Conservation (phyloP, 768 basidiomycete species). For the Sarcodon sp. region DNA sequence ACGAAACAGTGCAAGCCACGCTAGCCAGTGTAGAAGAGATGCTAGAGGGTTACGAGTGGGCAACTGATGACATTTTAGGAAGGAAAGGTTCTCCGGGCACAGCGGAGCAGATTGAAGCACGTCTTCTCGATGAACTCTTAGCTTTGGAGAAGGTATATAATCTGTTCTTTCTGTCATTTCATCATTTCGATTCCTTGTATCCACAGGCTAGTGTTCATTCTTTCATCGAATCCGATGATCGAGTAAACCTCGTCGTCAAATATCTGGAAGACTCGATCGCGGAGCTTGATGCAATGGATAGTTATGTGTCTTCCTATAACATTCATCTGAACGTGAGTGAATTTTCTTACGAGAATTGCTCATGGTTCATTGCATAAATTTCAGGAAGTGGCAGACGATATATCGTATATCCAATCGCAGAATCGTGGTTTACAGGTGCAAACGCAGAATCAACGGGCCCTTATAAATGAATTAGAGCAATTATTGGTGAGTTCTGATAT, state of each 20-base stretch:
- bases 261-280: slow-evolving; percentile 80
- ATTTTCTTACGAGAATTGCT: background rate
- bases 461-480: slow-evolving; percentile 78
- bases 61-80: slow-evolving; percentile 63
- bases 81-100: slow-evolving; percentile 55
- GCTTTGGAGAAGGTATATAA: slow-evolving; percentile 79
- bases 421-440: slow-evolving; percentile 96
- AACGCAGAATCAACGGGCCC: slow-evolving; percentile 84
- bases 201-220: slow-evolving; percentile 91
- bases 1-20: slow-evolving; percentile 69
- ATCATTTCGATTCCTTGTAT: background rate
- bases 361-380: background rate
- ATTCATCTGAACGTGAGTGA: slow-evolving; percentile 83
- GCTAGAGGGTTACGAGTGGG: slow-evolving; percentile 98
- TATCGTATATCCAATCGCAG: slow-evolving; percentile 90
- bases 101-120: slow-evolving; percentile 85
- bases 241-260: slow-evolving; percentile 74
- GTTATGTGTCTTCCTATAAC: slow-evolving; percentile 84
- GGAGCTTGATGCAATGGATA: slow-evolving; percentile 86
- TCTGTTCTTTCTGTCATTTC: background rate
- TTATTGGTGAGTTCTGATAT: slow-evolving; percentile 41
- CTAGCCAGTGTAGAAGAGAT: slow-evolving; percentile 94
- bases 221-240: slow-evolving; percentile 91
- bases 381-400: slow-evolving; percentile 91
- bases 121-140: slow-evolving; percentile 79